Percentiles rank a stretch among this genome's conserved stretches.
phyloP scores from a whole-genome alignment of 2,329 filamentous ascomycete species.

The Immersiporthe knoxdaviesiana region DNA sequence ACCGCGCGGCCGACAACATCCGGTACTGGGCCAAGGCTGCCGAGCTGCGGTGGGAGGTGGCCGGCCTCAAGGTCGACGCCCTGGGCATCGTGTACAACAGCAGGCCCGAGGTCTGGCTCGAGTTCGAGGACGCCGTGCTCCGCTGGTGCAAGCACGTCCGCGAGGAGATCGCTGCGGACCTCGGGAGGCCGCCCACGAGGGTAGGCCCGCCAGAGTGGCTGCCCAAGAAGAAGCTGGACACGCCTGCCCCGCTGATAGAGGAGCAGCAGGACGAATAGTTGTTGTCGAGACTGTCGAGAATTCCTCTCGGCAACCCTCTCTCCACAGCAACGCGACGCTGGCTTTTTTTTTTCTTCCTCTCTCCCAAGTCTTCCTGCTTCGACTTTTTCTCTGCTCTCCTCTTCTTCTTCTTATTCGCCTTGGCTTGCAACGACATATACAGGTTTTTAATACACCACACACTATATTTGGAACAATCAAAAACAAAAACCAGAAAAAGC shows the following conservation, averaged over 20 bases:
- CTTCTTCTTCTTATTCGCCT: neutral
- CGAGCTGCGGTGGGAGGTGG: conserved; percentile 89
- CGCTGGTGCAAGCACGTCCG: conserved; percentile 83
- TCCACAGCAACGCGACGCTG: neutral
- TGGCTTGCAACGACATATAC: neutral
- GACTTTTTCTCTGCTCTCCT: neutral
- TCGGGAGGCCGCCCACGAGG: conserved; percentile 27
- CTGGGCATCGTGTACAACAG: conserved; percentile 82
- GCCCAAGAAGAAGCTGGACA: conserved; percentile 23
- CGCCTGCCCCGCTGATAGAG: conserved; percentile 21
- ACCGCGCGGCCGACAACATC: conserved; percentile 90
- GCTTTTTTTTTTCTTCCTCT: too few species aligned
- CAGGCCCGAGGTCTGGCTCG: conserved; percentile 70
- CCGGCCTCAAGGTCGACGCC: conserved; percentile 75
- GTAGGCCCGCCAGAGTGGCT: conserved; percentile 27
- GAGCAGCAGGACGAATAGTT: too few species aligned
- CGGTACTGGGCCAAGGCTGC: conserved; percentile 96
- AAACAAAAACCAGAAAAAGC: neutral
- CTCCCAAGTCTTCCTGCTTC: neutral
- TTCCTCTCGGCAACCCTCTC: neutral
- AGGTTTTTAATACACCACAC: neutral
- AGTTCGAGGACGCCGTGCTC: conserved; percentile 82
- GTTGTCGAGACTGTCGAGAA: too few species aligned
- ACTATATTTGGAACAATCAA: conserved; percentile 3
- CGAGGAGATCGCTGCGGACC: conserved; percentile 77